Evolutionary conservation across 108 stramenopile genomes (phyloP).

Genomic region (Schizochytrium sp.): DNA sequence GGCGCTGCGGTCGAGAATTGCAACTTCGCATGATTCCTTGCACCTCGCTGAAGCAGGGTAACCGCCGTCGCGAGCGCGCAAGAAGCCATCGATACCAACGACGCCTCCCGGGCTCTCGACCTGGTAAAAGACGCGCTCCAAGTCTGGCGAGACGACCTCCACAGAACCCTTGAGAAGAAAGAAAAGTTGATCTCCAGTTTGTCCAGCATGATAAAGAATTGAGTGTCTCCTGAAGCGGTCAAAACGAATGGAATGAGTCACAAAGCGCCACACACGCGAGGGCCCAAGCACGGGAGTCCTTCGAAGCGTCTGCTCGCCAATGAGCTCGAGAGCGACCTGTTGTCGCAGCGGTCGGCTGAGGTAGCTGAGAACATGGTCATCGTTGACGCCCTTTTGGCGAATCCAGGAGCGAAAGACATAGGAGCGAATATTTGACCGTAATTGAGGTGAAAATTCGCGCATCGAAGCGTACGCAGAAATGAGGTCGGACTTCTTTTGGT

Average conservation of each 20-base stretch:
- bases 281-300: background rate
- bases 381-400: slow-evolving; percentile 42
- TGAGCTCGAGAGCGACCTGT: background rate
- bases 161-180: background rate
- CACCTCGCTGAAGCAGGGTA: background rate
- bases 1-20: background rate
- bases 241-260: background rate
- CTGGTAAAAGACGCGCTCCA: background rate
- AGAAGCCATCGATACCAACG: background rate
- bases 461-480: slow-evolving; percentile 25
- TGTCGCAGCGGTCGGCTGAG: background rate
- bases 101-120: background rate
- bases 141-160: background rate
- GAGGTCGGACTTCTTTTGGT: slow-evolving; percentile 44
- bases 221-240: background rate
- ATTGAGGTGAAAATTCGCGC: slow-evolving; percentile 30
- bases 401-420: slow-evolving; percentile 50
- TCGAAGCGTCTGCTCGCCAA: background rate
- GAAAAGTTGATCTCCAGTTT: background rate
- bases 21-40: background rate
- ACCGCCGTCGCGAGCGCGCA: background rate
- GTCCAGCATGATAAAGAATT: background rate
- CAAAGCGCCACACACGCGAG: background rate
- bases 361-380: slow-evolving; percentile 35
- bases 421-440: slow-evolving; percentile 27